Evolutionary conservation across 441 rosid species (phyloP), one percentile per base, ranked within the genome.

Genomic region (Croton setiger): DNA sequence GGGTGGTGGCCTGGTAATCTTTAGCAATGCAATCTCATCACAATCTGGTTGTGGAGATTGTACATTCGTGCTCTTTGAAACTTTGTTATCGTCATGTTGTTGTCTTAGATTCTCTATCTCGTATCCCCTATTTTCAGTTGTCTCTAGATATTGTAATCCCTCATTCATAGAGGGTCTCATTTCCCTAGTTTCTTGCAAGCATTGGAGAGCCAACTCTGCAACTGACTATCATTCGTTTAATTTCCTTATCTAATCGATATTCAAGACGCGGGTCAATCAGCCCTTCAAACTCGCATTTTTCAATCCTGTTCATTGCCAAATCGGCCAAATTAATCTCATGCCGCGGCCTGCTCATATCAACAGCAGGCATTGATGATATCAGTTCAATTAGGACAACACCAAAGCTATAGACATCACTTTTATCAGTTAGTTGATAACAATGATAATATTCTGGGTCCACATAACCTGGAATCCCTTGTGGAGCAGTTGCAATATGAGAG

Each of bases 381-480:
- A 93, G 88, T 81, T 93, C 91, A n/a, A 78, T 70, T 37, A 93
- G 87, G 35, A 90, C 88, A 31, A 93, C 96, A 21, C 96, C 96
- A 55, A 90, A 93, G 78, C 94, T 87, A 62, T 87, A 90, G 1
- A 93, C 96, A 62, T 93, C 97, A 8, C 96, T 92, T 76, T 85
- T 88, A 7, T 78, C 83, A 0, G 92, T 85, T 23, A 92, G 80
- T 72, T 84, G 95, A 77, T 88, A 90, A 72, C 81, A 86, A 15
- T 77, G 87, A 62, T 83, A 64, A 77, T 90, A 90, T 43, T 92
- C 93, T 0, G 90, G 98, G 36, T 87, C 96, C 12, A 90, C 86
- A n/a, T 87, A 87, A 36, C 96, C 96, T 0, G 90, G 89, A 63
- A 89, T 88, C 11, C 98, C 98, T 48, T 87, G 97, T 55, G 98